Evolutionary conservation across 768 basidiomycete species (phyloP).

Genomic region (Boletus tomentosulus): DNA sequence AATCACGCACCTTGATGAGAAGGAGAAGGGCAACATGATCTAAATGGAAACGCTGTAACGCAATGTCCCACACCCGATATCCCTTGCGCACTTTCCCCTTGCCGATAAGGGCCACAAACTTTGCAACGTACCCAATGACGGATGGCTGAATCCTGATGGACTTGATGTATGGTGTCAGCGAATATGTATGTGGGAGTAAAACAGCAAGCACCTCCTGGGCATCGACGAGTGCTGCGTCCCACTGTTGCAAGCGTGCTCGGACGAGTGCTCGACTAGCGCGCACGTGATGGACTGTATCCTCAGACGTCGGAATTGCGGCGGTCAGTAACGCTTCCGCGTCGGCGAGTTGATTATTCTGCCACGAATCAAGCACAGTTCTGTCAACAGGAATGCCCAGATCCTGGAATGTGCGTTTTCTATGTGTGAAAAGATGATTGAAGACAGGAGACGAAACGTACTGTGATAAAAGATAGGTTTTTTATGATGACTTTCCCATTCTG

Average conservation of each 20-base stretch:
- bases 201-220: background rate
- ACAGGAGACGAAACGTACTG: background rate
- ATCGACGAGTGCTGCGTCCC: background rate
- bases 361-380: background rate
- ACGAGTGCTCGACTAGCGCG: constrained; percentile 4
- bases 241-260: background rate
- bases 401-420: background rate
- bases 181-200: background rate
- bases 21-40: background rate
- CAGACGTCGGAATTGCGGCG: background rate
- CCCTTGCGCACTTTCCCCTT: background rate
- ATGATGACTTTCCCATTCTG: background rate
- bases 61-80: background rate
- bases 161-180: background rate
- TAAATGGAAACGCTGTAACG: background rate
- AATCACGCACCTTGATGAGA: background rate
- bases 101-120: background rate
- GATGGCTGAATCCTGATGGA: background rate
- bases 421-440: background rate
- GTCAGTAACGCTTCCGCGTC: background rate
- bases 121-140: background rate
- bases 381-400: background rate
- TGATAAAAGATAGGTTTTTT: background rate
- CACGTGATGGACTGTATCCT: background rate
- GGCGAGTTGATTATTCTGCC: background rate